phyloP scores from a whole-genome alignment of 1,139 yeast species.

The Candida gigantensis region DNA sequence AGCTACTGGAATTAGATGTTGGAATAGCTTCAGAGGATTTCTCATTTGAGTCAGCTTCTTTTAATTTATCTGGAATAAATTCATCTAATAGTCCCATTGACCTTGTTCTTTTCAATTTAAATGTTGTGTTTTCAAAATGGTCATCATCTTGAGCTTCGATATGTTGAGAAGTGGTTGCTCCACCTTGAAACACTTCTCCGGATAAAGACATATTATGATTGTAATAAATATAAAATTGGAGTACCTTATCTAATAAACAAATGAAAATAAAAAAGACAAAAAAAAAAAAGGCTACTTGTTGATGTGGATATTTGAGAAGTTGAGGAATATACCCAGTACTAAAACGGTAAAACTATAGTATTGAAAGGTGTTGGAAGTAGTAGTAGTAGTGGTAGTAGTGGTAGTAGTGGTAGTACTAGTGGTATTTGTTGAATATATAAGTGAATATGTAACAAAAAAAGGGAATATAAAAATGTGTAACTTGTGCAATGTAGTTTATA shows the following conservation, averaged over 20 bases:
- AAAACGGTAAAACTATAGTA: too few species aligned
- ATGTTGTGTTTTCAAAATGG: constrained; percentile 71
- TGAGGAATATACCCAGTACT: too few species aligned
- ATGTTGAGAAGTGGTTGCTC: constrained; percentile 56
- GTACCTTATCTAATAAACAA: too few species aligned
- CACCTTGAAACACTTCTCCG: constrained; percentile 48
- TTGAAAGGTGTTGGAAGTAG: too few species aligned
- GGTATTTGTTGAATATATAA: too few species aligned
- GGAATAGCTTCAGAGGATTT: constrained; percentile 5
- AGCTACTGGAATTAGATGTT: constrained; percentile 6
- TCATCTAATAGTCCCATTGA: constrained; percentile 82
- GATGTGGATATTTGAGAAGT: too few species aligned
- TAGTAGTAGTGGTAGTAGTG: too few species aligned
- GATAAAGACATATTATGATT: constrained; percentile 12
- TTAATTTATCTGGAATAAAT: constrained; percentile 44
- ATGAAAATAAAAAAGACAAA: background rate
- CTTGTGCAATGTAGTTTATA: too few species aligned
- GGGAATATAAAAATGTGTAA: too few species aligned
- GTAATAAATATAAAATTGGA: background rate
- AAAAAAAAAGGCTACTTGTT: background rate
- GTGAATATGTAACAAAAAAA: too few species aligned
- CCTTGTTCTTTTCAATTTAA: constrained; percentile 78
- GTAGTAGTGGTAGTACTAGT: too few species aligned
- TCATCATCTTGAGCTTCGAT: constrained; percentile 73
- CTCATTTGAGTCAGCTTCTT: constrained; percentile 8